Evolutionary conservation across 331 rosid genomes (phyloP), one percentile per base, ranked within the genome.

Genomic region (Quercus phellos): DNA sequence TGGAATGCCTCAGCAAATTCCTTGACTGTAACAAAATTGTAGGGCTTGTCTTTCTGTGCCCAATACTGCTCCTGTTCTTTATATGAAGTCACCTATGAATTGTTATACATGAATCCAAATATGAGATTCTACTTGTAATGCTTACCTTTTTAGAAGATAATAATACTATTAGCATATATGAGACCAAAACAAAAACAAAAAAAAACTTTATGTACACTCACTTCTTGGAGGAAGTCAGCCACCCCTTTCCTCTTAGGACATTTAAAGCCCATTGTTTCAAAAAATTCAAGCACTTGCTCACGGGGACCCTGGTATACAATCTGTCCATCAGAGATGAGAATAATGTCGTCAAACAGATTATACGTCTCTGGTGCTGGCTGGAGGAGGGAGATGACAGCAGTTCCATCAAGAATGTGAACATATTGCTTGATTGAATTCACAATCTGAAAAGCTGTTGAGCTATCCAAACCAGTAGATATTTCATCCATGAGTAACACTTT

Each of bases 341-440:
- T 88, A 51, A 93, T 83, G 80, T 93, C 98, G 34, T 93, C 94
- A 77, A 93, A 93, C 42, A 93, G 96, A 24, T 89, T 86, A 22
- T 79, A 93, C 9, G 94, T 91, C 84, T 93, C 94, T 21, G 98
- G 96, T 72, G 90, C 94, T 30, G 98, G 96, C 76, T 93, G 98
- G 30, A 93, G 87, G 19, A 93, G 87, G 4, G 98, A 91, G 85
- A 93, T 81, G 34, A 91, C 78, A 0, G 88, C 83, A 0, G 96
- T 93, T 74, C 85, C 93, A 35, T 89, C 19, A 10, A 88, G 77
- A 78, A 88, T 88, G 82, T 85, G 92, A 78, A 84, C 85, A 68
- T 70, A 74, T 76, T 93, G 89, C 79, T 82, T 88, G 32, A 89
- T 72, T 29, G 91, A 91, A 46, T 88, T 90, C 83, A 86, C 86